A percentile compares a stretch with the other conserved stretches of the same genome.
These are phyloP conservation scores for Fusarium sp. DNA, from an alignment of 2,329 filamentous ascomycete species.

Conservation along the genomic window DNA sequence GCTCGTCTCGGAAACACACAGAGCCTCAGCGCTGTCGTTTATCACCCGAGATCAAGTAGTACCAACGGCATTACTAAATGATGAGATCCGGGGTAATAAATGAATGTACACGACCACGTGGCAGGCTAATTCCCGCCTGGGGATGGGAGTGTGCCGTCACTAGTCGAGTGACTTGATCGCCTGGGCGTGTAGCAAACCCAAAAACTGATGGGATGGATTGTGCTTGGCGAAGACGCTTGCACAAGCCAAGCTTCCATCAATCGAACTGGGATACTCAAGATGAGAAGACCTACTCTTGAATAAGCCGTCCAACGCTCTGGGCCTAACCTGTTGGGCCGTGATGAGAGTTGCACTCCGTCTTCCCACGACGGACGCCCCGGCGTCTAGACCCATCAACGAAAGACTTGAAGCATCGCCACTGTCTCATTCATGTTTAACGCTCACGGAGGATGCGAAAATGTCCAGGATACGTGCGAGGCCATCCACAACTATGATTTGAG, in stretches of 20 bases:
- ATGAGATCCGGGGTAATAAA: neutral
- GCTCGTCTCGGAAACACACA: slow-evolving; percentile 1
- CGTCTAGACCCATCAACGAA: neutral
- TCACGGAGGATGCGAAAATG: neutral
- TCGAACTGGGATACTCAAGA: neutral
- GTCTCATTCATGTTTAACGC: neutral
- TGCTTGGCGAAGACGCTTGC: neutral
- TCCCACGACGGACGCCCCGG: neutral
- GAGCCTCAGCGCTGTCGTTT: slow-evolving; percentile 5
- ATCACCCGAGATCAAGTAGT: neutral
- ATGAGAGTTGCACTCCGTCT: neutral
- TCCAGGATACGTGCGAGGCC: neutral
- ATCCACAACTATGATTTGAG: slow-evolving; percentile 9
- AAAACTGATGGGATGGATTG: slow-evolving; percentile 1
- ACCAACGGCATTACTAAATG: neutral
- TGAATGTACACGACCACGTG: slow-evolving; percentile 4
- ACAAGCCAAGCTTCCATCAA: neutral
- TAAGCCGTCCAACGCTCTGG: neutral
- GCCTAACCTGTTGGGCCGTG: slow-evolving; percentile 22
- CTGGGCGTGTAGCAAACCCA: neutral
- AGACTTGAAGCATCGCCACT: neutral
- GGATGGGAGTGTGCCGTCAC: neutral
- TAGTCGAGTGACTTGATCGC: neutral
- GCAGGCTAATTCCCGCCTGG: neutral
- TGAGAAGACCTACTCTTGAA: too few relatives aligned